These are phyloP conservation scores for Tulasnella calospora DNA, from an alignment of 768 basidiomycete species.

Conservation along the genomic window DNA sequence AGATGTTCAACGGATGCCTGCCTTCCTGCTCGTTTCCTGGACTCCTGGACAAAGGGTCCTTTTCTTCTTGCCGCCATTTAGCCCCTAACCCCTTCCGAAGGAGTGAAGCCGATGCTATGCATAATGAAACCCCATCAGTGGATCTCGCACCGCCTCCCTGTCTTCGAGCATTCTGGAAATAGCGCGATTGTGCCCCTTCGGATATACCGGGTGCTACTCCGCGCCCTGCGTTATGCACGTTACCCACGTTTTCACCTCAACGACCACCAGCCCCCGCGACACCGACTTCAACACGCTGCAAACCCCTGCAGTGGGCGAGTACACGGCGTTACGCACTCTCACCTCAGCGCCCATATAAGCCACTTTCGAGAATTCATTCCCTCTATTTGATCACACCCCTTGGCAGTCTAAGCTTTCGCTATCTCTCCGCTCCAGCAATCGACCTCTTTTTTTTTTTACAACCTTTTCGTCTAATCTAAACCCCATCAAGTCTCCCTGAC, in stretches of 20 bases:
- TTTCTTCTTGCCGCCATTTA: neutral
- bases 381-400: neutral
- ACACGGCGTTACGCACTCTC: neutral
- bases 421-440: neutral
- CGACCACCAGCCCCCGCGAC: neutral
- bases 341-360: neutral
- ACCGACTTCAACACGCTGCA: constrained; percentile 7
- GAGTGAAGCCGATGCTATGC: neutral
- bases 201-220: neutral
- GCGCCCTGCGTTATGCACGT: neutral
- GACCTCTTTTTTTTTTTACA: neutral
- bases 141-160: neutral
- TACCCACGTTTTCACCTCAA: constrained; percentile 10
- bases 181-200: neutral
- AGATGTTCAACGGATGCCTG: neutral
- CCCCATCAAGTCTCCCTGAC: neutral
- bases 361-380: neutral
- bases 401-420: neutral
- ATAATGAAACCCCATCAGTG: neutral
- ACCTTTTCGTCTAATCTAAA: neutral
- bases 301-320: neutral
- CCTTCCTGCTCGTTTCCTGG: neutral
- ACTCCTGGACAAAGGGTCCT: neutral
- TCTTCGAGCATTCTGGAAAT: neutral
- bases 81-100: neutral